Evolutionary conservation across 2,329 filamentous ascomycete species (phyloP).

Genomic region (Fusarium citri): DNA sequence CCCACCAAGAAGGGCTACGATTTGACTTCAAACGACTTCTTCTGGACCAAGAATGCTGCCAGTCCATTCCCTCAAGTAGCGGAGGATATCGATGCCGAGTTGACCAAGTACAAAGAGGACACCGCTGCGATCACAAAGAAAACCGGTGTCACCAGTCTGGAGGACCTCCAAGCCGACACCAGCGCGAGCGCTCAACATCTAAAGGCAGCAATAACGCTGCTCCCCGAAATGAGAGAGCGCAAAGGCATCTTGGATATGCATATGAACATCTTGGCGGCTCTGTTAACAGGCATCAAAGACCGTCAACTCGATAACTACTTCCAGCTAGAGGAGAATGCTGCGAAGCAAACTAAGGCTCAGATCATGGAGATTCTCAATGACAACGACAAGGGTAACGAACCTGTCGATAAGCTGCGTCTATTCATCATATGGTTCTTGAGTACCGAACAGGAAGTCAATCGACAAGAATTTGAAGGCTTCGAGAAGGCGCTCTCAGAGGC

Average conservation of each 20-base stretch:
- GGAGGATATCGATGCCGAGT: constrained; percentile 93
- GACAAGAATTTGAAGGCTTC: constrained; percentile 85
- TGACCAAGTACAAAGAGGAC: constrained; percentile 95
- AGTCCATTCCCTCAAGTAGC: constrained; percentile 95
- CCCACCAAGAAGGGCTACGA: constrained; percentile 91
- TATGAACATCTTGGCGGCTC: constrained; percentile 94
- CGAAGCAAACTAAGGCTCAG: constrained; percentile 90
- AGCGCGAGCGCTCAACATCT: constrained; percentile 92
- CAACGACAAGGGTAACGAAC: constrained; percentile 81
- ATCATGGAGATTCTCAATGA: constrained; percentile 89
- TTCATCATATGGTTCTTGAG: constrained; percentile 99
- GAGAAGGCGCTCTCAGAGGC: constrained; percentile 83
- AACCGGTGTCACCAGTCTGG: constrained; percentile 90
- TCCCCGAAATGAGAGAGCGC: constrained; percentile 91
- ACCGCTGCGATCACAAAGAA: constrained; percentile 94
- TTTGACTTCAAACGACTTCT: constrained; percentile 89
- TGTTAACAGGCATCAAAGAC: constrained; percentile 85
- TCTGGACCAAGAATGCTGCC: constrained; percentile 93
- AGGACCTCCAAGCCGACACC: constrained; percentile 91
- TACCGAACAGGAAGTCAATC: constrained; percentile 87
- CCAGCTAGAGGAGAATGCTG: constrained; percentile 91
- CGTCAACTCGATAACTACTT: constrained; percentile 96
- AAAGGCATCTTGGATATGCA: constrained; percentile 97
- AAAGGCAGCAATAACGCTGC: constrained; percentile 91
- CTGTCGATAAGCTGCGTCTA: constrained; percentile 88